Percentiles rank a stretch among this genome's conserved stretches.
Conservation (phyloP, 1,139 yeast genomes). For the Candida neerlandica region DNA sequence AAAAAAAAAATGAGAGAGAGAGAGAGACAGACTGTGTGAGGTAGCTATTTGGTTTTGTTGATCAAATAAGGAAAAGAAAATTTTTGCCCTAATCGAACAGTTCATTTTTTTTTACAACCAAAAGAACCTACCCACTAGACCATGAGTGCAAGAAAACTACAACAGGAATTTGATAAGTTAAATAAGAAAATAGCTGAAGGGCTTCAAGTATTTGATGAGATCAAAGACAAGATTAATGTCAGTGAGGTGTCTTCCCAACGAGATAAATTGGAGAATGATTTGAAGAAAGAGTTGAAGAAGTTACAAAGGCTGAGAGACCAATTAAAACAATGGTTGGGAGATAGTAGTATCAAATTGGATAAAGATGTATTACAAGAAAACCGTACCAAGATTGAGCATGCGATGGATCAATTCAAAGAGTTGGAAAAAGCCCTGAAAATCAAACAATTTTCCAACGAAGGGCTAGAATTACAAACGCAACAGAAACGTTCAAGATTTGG, state of each 20-base stretch:
- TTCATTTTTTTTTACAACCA: neutral
- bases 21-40: neutral
- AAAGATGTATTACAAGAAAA: constrained; percentile 73
- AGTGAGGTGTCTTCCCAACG: constrained; percentile 88
- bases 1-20: neutral
- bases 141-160: constrained; percentile 52
- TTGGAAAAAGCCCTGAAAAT: constrained; percentile 94
- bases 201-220: constrained; percentile 80
- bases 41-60: neutral
- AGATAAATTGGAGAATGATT: constrained; percentile 90
- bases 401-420: constrained; percentile 96
- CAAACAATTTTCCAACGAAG: constrained; percentile 94
- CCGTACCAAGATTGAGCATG: constrained; percentile 81
- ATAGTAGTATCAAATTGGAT: constrained; percentile 90
- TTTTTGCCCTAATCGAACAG: constrained; percentile 1
- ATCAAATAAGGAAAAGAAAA: neutral
- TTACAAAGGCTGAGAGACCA: constrained; percentile 94
- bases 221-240: constrained; percentile 81
- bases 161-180: constrained; percentile 89
- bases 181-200: constrained; percentile 95
- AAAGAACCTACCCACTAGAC: neutral
- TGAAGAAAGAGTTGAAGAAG: constrained; percentile 95
- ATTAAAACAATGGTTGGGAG: constrained; percentile 92
- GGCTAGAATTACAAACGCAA: constrained; percentile 67
- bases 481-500: constrained; percentile 41